Conservation (phyloP, 306 rosid species). For the Bauhinia variegata region DNA sequence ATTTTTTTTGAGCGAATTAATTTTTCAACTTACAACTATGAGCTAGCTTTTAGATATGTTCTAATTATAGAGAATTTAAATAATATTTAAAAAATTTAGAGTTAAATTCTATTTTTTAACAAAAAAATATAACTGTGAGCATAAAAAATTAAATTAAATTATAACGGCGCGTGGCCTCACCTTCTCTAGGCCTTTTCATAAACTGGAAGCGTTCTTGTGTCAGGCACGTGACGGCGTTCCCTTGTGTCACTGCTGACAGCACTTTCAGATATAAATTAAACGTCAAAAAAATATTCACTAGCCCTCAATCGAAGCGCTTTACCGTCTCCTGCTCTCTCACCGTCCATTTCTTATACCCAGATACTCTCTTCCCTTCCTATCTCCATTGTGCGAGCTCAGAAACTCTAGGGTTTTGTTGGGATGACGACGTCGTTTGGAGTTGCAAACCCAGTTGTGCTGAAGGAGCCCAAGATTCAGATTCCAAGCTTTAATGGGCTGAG, state of each 20-base stretch:
- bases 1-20: no score
- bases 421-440: slow-evolving; percentile 75
- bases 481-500: slow-evolving; percentile 65
- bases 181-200: no score
- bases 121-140: no score
- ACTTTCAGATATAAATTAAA: background rate
- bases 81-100: no score
- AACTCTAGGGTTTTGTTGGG: slow-evolving; percentile 5
- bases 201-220: slow-evolving; percentile 27
- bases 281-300: background rate
- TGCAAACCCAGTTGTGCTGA: slow-evolving; percentile 50
- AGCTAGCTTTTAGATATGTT: no score
- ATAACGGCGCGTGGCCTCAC: no score
- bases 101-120: no score
- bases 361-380: slow-evolving; percentile 21
- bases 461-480: slow-evolving; percentile 63
- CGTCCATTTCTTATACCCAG: background rate
- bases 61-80: no score
- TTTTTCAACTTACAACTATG: no score
- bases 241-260: background rate
- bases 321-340: background rate
- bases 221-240: slow-evolving; percentile 44
- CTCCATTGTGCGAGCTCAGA: background rate
- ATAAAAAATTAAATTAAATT: no score
- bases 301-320: background rate